Conservation (phyloP, 805 yeast genomes). For the Blastobotrys parvus region DNA sequence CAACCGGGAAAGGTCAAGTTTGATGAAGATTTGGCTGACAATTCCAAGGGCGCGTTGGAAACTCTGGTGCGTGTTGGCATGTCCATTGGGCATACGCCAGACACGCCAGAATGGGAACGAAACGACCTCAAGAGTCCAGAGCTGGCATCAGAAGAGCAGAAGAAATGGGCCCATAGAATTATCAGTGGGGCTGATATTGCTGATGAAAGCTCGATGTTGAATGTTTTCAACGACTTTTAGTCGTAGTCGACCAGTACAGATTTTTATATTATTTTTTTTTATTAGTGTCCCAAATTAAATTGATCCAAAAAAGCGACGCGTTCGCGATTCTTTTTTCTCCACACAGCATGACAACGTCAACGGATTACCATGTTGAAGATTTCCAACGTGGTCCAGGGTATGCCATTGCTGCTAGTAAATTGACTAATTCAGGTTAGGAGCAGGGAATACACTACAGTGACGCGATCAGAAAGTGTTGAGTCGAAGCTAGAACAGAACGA, state of each 20-base stretch:
- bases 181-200: slow-evolving; percentile 5
- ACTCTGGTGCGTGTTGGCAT: slow-evolving; percentile 85
- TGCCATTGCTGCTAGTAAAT: no score
- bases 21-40: slow-evolving; percentile 65
- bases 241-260: background rate
- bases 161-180: slow-evolving; percentile 7
- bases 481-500: slow-evolving; percentile 6
- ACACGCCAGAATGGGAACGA: slow-evolving; percentile 41
- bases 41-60: slow-evolving; percentile 64
- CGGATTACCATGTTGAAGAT: background rate
- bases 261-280: no score
- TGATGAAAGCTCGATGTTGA: background rate
- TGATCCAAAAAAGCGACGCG: no score
- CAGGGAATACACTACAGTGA: no score
- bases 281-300: no score
- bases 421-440: no score
- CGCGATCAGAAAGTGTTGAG: background rate
- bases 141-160: slow-evolving; percentile 7
- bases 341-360: background rate
- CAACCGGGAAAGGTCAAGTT: slow-evolving; percentile 37
- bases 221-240: background rate
- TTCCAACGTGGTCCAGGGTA: background rate
- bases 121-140: slow-evolving; percentile 23
- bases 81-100: slow-evolving; percentile 73
- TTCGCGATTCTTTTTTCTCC: no score